Evolutionary conservation across 2,329 filamentous ascomycete genomes (phyloP), one percentile per base, ranked within the genome.

Genomic region (Arthrobotrys entomopaga): DNA sequence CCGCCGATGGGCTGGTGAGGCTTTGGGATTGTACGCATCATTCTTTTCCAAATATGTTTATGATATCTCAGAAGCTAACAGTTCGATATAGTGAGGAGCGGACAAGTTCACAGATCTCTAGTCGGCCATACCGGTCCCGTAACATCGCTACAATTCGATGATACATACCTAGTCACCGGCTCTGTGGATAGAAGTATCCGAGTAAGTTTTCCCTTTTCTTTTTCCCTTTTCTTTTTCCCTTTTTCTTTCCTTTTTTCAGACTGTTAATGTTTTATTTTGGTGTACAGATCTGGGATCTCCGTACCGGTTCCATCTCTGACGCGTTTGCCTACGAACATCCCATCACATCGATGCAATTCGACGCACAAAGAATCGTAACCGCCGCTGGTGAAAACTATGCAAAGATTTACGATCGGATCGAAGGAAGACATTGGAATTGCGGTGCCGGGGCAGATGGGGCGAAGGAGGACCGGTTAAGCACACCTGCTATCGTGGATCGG

Each of bases 401-500:
- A 78, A 99, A 99, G 83, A 91, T 99, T 72, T 99, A 98, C 83
- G 95, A 99, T 83, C 98, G 98, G 85, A 90, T 92, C 2, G 95
- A 99, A 80, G 93, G 93, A 46, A 86, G 92, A 75, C 95, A 98
- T 82, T 99, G 95, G 95, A 92, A 97, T 81, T 97, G 93, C 82
- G 95, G 95, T 61, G 89, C 92, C 1, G 94, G 93, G 40, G 88
- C 91, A 54, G 86, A 85, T 2, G 89, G 89, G 71, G 87, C 88
- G 19, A 87, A 86, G 11, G 88, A 87, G 78, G 85, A 84, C 65
- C 53, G 67, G 40, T 56, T 72, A 60, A 72, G 67, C 48, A 72
- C 67, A 15, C 86, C 89, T 5, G 86, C 89, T 13, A 85, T 90
- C 66, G 89, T 99, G 19, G 93, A 98, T 82, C 88, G 87, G 72